Evolutionary conservation across 371 early-diverging fungal species (phyloP).

Genomic region (Actinomortierella ambigua): DNA sequence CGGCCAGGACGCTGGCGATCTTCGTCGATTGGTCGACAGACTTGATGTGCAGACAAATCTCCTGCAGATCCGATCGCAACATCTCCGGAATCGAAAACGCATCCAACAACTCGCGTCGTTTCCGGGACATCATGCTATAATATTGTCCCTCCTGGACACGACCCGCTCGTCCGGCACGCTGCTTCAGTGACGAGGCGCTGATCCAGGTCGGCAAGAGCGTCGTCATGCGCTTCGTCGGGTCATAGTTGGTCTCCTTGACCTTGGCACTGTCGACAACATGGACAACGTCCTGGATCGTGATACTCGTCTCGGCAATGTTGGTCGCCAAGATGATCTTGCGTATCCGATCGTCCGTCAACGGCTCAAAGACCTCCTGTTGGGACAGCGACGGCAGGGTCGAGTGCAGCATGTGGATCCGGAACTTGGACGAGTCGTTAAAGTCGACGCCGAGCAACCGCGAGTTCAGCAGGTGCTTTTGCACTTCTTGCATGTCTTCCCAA

Average conservation of each 20-base stretch:
- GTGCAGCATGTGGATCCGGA: conserved; percentile 62
- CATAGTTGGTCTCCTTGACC: conserved; percentile 61
- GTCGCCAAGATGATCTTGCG: conserved; percentile 86
- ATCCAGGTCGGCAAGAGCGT: conserved; percentile 62
- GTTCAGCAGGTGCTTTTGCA: conserved; percentile 35
- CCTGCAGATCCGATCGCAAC: conserved; percentile 68
- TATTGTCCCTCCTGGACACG: conserved; percentile 70
- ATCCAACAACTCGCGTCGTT: conserved; percentile 47
- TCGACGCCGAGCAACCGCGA: conserved; percentile 37
- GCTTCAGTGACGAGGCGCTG: conserved; percentile 73
- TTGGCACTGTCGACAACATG: conserved; percentile 84
- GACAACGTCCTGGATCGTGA: conserved; percentile 83
- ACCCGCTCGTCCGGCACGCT: conserved; percentile 87
- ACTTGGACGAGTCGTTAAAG: conserved; percentile 33
- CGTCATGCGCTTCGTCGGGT: conserved; percentile 59
- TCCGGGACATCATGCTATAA: conserved; percentile 59
- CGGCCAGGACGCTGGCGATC: conserved; percentile 51
- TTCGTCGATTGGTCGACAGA: conserved; percentile 49
- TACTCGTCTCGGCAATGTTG: conserved; percentile 91
- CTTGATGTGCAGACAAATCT: conserved; percentile 71
- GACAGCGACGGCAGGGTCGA: conserved; percentile 61
- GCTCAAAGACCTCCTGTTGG: conserved; percentile 73
- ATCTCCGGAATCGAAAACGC: conserved; percentile 66
- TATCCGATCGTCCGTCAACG: conserved; percentile 49
- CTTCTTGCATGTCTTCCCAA: conserved; percentile 60